phyloP scores from a whole-genome alignment of 2,329 filamentous ascomycete genomes.

The Ophiostoma montium region DNA sequence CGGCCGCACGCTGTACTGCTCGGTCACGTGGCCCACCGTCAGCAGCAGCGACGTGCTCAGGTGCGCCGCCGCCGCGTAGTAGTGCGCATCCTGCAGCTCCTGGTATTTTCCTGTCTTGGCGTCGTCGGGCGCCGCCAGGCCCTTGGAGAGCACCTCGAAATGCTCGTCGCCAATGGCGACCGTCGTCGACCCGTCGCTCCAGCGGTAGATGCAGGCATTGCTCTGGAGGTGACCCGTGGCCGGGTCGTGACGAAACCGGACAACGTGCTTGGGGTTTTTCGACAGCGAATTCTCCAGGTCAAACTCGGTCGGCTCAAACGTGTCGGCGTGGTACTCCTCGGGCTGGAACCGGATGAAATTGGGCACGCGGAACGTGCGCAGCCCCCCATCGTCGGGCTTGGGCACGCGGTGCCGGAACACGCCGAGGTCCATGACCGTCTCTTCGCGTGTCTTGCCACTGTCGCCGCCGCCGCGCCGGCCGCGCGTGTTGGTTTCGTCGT shows the following conservation, averaged over 20 bases:
- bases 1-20: conserved; percentile 54
- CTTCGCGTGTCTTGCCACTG: conserved; percentile 34
- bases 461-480: conserved; percentile 13
- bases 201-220: conserved; percentile 60
- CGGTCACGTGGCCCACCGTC: conserved; percentile 61
- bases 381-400: conserved; percentile 34
- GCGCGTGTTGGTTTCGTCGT: conserved; percentile 24
- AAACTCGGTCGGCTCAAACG: conserved; percentile 46
- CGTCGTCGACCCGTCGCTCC: conserved; percentile 68
- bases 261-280: conserved; percentile 46
- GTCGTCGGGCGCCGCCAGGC: conserved; percentile 45
- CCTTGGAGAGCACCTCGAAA: conserved; percentile 59
- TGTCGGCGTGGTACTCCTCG: conserved; percentile 49
- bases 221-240: conserved; percentile 54
- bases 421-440: conserved; percentile 47
- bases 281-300: conserved; percentile 39
- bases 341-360: conserved; percentile 59
- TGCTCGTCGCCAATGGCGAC: conserved; percentile 62
- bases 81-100: conserved; percentile 56
- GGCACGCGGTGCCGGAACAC: conserved; percentile 57
- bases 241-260: conserved; percentile 55
- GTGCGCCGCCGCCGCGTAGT: conserved; percentile 61
- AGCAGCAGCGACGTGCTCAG: conserved; percentile 53
- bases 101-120: conserved; percentile 29
- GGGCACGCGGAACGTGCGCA: conserved; percentile 58